Base-by-base conservation (phyloP, 116 monocot species). In the Dioscorea cayenensis region DNA sequence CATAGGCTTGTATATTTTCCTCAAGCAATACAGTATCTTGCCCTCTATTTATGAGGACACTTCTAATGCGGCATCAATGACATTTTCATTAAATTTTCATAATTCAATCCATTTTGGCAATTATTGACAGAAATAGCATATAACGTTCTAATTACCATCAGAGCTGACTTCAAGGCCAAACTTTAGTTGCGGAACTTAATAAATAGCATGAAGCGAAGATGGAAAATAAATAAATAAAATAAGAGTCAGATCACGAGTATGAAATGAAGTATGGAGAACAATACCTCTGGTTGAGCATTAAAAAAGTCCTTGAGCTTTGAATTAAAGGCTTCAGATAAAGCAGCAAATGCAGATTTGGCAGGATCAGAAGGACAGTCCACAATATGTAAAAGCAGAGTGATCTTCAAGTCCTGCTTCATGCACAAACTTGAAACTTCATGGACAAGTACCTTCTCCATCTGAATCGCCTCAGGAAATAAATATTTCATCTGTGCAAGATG, bases 401-500 rank as follows among this genome's bases (percentile, higher is more conserved):
- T 73, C 80, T 87, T 92, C 77, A 96, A 73, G 62, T 96, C 92
- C 60, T 87, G 84, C 70, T 75, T 73, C 84, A 96, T 87, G 71
- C 87, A 89, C 63, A 83, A 77, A 72, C 68, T 96, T 76, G 72
- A 74, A 68, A 86, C 75, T 72, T 96, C 86, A 67, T 90, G 90
- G 38, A 84, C 19, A 19, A 87, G 85, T 51, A 92, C 77, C 79
- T 74, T 92, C 73, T 96, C 88, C 62, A 88, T 77, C 28, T 79
- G 69, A 71, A 96, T 77, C 25, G 81, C 84, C 74, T 90, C 96
- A 59, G 92, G 83, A 65, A 92, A 79, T 37, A 83, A 61, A 78
- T 90, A 86, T 64, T 88, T 96, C 77, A 96, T 88, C 62, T 96
- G 96, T 10, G 92, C 90, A 70, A 96, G 81, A 84, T 96, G 86